A percentile compares a stretch with the other conserved stretches of the same genome.
phyloP scores from a whole-genome alignment of 306 rosid species.

The Inga leiocalycina region DNA sequence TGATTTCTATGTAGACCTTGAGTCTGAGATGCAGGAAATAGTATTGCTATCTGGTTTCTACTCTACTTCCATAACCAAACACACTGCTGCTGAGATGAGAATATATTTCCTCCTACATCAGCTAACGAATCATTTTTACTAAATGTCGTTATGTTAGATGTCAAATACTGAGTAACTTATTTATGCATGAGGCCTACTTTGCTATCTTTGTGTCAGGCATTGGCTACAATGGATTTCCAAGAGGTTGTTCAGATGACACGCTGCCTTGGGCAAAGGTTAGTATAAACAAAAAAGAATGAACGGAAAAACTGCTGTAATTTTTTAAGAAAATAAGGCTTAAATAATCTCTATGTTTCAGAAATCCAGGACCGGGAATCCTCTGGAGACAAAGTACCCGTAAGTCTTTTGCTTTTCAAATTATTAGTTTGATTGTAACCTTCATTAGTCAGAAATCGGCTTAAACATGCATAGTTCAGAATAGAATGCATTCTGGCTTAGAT shows the following conservation, averaged over 20 bases:
- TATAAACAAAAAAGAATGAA: neutral
- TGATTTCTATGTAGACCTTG: neutral
- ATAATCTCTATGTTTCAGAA: constrained; percentile 51
- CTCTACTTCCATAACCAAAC: neutral
- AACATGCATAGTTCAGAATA: neutral
- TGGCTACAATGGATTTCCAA: constrained; percentile 96
- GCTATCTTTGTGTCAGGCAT: constrained; percentile 56
- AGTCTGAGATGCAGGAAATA: neutral
- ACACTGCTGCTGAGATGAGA: neutral
- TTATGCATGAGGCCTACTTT: neutral
- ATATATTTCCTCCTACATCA: neutral
- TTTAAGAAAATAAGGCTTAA: neutral
- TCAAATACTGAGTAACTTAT: neutral
- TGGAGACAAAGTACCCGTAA: constrained; percentile 96
- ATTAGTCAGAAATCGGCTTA: neutral
- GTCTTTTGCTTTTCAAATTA: constrained; percentile 34
- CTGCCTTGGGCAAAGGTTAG: constrained; percentile 98
- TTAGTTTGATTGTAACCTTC: constrained; percentile 14
- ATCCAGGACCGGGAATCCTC: constrained; percentile 80
- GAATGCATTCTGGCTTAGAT: neutral
- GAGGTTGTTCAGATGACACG: constrained; percentile 93
- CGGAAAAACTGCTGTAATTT: neutral
- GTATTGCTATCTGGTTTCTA: neutral
- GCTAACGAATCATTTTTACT: neutral
- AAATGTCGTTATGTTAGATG: neutral